Evolutionary conservation across 208 protist genomes (phyloP), one percentile per base, ranked within the genome.

Genomic region (Crithidia thermophila): DNA sequence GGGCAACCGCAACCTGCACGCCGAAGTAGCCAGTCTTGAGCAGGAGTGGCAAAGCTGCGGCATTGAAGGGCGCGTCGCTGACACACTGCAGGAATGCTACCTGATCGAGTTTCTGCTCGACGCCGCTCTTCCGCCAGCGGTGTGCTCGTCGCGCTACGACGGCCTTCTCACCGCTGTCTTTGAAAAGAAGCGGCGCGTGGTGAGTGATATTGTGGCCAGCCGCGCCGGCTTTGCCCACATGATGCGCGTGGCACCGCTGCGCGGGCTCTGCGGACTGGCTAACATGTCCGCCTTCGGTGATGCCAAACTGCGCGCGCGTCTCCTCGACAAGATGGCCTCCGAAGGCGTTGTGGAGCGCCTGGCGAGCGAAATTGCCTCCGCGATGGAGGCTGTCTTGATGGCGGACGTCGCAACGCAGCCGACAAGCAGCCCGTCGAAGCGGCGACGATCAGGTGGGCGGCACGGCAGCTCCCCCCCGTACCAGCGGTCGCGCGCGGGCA

Each of bases 91-190:
- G 34, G 82, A 90, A 51, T 90, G 85, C 59, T 96, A 94, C 58
- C 68, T 91, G 50, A 63, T 82, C 13, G 88, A 96, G 65, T 94
- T 93, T 40, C 71, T 96, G 16, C 75, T 96, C n/a, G 91, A 96
- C 67, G 85, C 72, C n/a, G 88, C 86, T 8, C 77, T 96, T 8
- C 91, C 91, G 11, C 91, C 91, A 4, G 77, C 91, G 13, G 91
- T 96, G 37, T 96, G 91, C 71, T 96, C 91, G 39, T 56, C 79
- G 2, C 86, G 85, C 52, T 96, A 93, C 72, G 91, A 94, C 55
- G 91, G 87, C 49, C 69, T 96, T 10, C 34, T 64, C 18, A 71
- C 56, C 34, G 67, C 77, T 6, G 60, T 94, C 27, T 57, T 63
- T n/a, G 78, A 88, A 40, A 86, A 87, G 60, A 96, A 96, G 75